Base-by-base conservation (phyloP, 116 monocot genomes). In the Iris pallida region DNA sequence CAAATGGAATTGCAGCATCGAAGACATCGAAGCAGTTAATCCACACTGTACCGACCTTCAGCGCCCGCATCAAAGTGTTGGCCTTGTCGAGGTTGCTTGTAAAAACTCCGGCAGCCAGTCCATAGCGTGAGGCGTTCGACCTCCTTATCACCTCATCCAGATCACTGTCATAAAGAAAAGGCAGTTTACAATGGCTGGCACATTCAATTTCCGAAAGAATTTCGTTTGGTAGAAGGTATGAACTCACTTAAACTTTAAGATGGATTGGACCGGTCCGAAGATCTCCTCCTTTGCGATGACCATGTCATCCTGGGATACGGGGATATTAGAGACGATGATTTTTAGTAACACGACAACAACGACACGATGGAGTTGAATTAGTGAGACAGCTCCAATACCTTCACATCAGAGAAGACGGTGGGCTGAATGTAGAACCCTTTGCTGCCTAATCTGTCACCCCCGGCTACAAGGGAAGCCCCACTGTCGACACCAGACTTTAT, bases 241-340 rank as follows among this genome's bases (percentile, higher is more conserved):
- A 20, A 71, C 82, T 87, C 41, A 94, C 94, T 77, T 90, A 85
- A 90, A 94, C 65, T 94, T 94, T 18, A 94, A 76, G 18, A 94
- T 90, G 1, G 94, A 79, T 63, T 94, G 94, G 60, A 94, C 94
- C 8, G 94, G 94, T 46, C 94, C 94, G 18, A 94, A 94, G 61
- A 94, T 94, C 79, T 94, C 94, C 0, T 94, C 90, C 66, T 70
- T 83, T 16, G 94, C 94, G 19, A 94, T 94, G 59, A 5, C 14
- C 94, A 94, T 94, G 20, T 59, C 80, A 69, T 94, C 94, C 94
- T 94, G 41, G 41, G 45, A 17, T 58, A 56, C 44, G 55, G 16
- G 20, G 68, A 16, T 41, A 30, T 13, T 9, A 41, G 52, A 68
- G 20, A 43, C n/a, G 13, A 53, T 41, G 41, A 30, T 30, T 30